Conservation (phyloP, 106 monocot species). For the Apostasia shenzhenica region DNA sequence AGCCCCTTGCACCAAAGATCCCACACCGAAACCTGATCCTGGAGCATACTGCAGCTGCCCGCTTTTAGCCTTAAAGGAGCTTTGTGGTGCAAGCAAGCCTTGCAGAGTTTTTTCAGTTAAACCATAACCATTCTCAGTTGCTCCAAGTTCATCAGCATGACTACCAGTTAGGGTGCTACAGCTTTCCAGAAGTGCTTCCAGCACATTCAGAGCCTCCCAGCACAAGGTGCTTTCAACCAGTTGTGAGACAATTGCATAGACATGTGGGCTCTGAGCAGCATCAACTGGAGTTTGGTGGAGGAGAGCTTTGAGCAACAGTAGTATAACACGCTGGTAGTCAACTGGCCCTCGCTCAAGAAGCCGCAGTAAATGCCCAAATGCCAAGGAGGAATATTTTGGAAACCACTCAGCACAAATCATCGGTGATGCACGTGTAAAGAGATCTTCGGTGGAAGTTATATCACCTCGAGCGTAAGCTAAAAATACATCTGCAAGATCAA, state of each 20-base stretch:
- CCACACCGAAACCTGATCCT: conserved; percentile 46
- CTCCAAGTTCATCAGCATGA: conserved; percentile 39
- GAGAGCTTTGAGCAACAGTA: conserved; percentile 86
- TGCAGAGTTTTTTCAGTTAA: conserved; percentile 40
- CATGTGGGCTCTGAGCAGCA: conserved; percentile 90
- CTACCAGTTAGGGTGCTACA: conserved; percentile 53
- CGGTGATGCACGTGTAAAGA: conserved; percentile 53
- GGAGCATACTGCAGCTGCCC: conserved; percentile 61
- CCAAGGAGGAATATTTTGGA: conserved; percentile 81
- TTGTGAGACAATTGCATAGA: conserved; percentile 87
- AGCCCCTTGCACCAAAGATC: conserved; percentile 9
- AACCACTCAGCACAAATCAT: conserved; percentile 88
- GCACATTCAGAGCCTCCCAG: conserved; percentile 81
- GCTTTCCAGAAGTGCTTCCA: conserved; percentile 86
- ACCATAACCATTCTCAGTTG: conserved; percentile 35
- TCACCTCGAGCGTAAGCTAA: conserved; percentile 53
- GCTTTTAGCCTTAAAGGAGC: conserved; percentile 85
- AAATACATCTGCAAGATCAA: conserved; percentile 66
- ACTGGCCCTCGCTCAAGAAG: conserved; percentile 83
- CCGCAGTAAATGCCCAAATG: conserved; percentile 85
- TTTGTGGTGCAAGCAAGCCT: conserved; percentile 62
- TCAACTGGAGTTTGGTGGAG: conserved; percentile 89
- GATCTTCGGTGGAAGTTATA: conserved; percentile 61
- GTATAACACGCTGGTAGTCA: conserved; percentile 85
- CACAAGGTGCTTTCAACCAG: conserved; percentile 86